phyloP scores from a whole-genome alignment of 441 rosid genomes.

The Bruguiera hainesii region DNA sequence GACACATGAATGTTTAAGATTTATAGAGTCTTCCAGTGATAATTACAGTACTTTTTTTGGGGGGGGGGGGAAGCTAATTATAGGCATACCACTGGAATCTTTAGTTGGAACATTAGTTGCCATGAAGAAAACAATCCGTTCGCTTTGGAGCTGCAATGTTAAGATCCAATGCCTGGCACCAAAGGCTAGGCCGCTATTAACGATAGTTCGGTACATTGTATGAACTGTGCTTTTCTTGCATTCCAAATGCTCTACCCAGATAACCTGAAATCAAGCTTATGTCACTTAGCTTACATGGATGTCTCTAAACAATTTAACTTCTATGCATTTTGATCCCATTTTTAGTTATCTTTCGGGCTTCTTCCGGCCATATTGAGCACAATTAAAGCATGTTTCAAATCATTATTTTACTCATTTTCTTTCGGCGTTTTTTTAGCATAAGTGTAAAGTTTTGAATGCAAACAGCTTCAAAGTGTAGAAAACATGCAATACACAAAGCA shows the following conservation, averaged over 20 bases:
- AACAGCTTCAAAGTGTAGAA: too few relatives aligned
- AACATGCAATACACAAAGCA: background rate
- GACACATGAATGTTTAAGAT: too few relatives aligned
- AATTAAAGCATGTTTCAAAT: too few relatives aligned
- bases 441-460: background rate
- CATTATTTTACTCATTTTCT: too few relatives aligned
- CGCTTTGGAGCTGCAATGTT: constrained; percentile 85
- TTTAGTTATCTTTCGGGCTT: too few relatives aligned
- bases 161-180: constrained; percentile 94
- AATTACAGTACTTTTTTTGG: too few relatives aligned
- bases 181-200: constrained; percentile 80
- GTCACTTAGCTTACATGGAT: too few relatives aligned
- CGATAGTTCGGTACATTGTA: constrained; percentile 66
- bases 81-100: constrained; percentile 71
- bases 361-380: too few relatives aligned
- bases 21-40: too few relatives aligned
- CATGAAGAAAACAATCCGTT: constrained; percentile 91
- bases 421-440: too few relatives aligned
- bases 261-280: constrained; percentile 43
- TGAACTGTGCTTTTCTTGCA: constrained; percentile 70
- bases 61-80: background rate
- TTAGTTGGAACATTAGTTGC: constrained; percentile 97
- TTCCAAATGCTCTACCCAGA: constrained; percentile 91
- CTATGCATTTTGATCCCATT: too few relatives aligned
- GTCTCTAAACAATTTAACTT: too few relatives aligned